Evolutionary conservation across 768 basidiomycete species (phyloP), one percentile per base, ranked within the genome.

Genomic region (Pisolithus sp.): DNA sequence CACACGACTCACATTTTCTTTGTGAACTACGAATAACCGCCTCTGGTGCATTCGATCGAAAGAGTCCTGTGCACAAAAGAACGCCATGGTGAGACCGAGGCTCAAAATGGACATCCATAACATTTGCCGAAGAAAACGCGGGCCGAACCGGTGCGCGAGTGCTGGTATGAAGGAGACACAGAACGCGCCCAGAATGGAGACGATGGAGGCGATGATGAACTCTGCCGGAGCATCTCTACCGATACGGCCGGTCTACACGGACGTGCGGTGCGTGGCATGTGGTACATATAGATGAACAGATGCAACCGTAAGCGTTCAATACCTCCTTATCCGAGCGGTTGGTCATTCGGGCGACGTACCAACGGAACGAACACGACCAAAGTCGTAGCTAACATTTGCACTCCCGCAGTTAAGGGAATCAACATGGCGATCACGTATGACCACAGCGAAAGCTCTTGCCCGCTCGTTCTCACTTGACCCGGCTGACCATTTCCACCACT

Each of bases 291-390:
- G 34, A 34, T 13, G 34, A 15, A 34, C 12, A 34, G 24, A 21
- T 21, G 24, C 45, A 39, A 13, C 13, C 43, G n/a, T 3, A 24
- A 37, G 54, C 53, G 59, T 30, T 30, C 5, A 10, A 30, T 8
- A 10, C 30, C 30, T 44, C 44, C 44, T 8, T 7, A 50, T 45
- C 51, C 34, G 10, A 40, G 45, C 6, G 12, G 18, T 48, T n/a
- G 7, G 1, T 5, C 4, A 18, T 20, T 4, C 28, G 12, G 15
- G 47, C 20, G 18, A 68, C 79, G 48, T 55, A 88, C 88, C 61
- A 96, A 68, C 7, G 95, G 95, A 0, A 95, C 90, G 60, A 98
- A 96, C 20, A 97, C 86, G 42, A 94, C 89, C 40, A 90, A 59
- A 3, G 86, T 80, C 5, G 81, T 75, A 39, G 78, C 65, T 37